Percentiles rank a stretch among this genome's conserved stretches.
Conservation (phyloP, 208 protist species). For the Crithidia fasciculata region DNA sequence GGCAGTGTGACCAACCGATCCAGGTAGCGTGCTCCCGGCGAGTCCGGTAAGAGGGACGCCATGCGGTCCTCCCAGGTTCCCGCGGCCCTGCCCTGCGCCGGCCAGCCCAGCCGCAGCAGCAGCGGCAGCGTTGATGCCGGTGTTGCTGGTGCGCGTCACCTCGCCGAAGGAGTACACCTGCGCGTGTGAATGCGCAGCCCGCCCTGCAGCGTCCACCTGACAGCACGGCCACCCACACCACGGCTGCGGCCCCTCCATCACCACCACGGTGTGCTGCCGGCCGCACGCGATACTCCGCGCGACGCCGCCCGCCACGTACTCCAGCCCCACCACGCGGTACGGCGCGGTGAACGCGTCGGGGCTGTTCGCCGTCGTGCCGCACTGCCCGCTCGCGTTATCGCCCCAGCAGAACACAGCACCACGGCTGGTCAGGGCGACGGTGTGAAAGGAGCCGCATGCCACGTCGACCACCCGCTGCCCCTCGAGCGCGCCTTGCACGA, state of each 20-base stretch:
- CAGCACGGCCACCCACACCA: slow-evolving; percentile 69
- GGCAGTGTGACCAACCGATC: background rate
- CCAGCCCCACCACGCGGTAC: slow-evolving; percentile 76
- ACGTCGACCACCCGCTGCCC: slow-evolving; percentile 71
- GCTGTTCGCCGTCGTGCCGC: slow-evolving; percentile 45
- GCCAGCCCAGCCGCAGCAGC: slow-evolving; percentile 6
- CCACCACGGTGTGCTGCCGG: slow-evolving; percentile 84
- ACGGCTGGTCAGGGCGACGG: slow-evolving; percentile 68
- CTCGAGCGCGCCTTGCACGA: slow-evolving; percentile 66
- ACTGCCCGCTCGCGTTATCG: slow-evolving; percentile 85
- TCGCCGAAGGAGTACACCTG: slow-evolving; percentile 86
- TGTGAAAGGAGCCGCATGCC: slow-evolving; percentile 88
- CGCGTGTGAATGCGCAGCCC: slow-evolving; percentile 41
- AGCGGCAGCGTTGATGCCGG: background rate
- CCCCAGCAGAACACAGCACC: slow-evolving; percentile 87
- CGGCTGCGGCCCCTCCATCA: slow-evolving; percentile 84
- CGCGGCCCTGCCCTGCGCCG: background rate
- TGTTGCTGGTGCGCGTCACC: slow-evolving; percentile 18
- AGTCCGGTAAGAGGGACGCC: slow-evolving; percentile 13
- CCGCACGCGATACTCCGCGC: slow-evolving; percentile 78
- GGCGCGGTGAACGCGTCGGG: slow-evolving; percentile 70
- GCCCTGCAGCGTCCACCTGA: slow-evolving; percentile 41
- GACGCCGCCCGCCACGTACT: slow-evolving; percentile 80
- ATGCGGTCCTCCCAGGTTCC: background rate
- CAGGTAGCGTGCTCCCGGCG: slow-evolving; percentile 2